Base-by-base conservation (phyloP, 495 filamentous ascomycete species). In the Aspergillus sclerotiicarbonarius region DNA sequence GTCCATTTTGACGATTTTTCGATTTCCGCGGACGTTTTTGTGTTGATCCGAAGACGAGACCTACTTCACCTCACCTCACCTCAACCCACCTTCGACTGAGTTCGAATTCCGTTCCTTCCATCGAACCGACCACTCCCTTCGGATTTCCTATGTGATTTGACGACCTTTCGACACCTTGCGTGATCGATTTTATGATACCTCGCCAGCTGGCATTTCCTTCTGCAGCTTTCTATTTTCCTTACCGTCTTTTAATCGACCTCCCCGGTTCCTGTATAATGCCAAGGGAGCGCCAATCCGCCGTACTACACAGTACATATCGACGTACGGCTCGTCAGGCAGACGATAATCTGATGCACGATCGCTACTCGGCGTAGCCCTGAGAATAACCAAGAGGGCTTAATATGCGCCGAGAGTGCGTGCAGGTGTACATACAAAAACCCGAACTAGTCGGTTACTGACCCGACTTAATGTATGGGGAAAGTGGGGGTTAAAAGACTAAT, bases 211-310 rank as follows among this genome's bases (percentile, higher is more conserved):
- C 67, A 65, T 65, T 67, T 69, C 62, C 62, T 66, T 69, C 62
- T 67, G 50, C 46, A 46, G 53, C 55, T 62, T 58, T 53, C 51
- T 64, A 37, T 62, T 53, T 50, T 60, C 46, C 37, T 54, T 73
- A 76, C 61, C 57, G 62, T 67, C 66, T 64, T 73, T 76, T 75
- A 73, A 75, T 76, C 67, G 60, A 53, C 52, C 48, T 54, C 63
- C 66, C 60, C 60, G 54, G 21, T 71, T 64, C 48, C 45, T 76
- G 72, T 76, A 74, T 68, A 75, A 57, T 56, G 43, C 25, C 33
- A 58, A 56, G 46, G 62, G 65, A 65, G 57, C 58, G 60, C 51
- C 21, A 55, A 56, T 61, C 51, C 55, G 69, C 70, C 71, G 66
- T 69, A 61, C 65, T 58, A 57, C 13, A 67, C 13, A 67, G 62